Evolutionary conservation across 2,329 filamentous ascomycete species (phyloP).

Genomic region (Blumeriella jaapii): DNA sequence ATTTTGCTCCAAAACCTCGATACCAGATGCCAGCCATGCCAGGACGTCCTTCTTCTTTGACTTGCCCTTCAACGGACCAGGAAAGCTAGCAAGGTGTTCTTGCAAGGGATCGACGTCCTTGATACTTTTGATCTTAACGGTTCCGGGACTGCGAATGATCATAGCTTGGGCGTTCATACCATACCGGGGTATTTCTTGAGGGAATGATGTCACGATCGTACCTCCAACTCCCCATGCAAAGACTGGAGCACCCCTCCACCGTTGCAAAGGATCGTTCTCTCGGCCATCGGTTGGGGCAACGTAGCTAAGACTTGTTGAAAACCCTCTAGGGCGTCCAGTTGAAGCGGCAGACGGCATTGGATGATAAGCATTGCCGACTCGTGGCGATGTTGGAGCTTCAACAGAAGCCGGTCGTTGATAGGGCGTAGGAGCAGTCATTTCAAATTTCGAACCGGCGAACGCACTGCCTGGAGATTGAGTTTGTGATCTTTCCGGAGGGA

Average conservation of each 20-base stretch:
- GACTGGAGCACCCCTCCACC: slow-evolving; percentile 84
- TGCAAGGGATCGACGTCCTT: slow-evolving; percentile 62
- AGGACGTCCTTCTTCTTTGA: slow-evolving; percentile 91
- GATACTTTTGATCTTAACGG: slow-evolving; percentile 65
- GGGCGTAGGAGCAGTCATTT: slow-evolving; percentile 28
- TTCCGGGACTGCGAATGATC: slow-evolving; percentile 72
- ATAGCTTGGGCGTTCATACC: slow-evolving; percentile 56
- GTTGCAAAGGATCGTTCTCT: slow-evolving; percentile 65
- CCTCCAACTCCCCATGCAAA: slow-evolving; percentile 86
- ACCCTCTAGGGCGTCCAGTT: slow-evolving; percentile 34
- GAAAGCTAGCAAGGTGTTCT: slow-evolving; percentile 69
- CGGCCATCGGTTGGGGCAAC: slow-evolving; percentile 53
- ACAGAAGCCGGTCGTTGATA: slow-evolving; percentile 42
- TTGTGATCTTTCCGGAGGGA: slow-evolving; percentile 46
- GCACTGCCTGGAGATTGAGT: slow-evolving; percentile 51
- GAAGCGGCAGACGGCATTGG: slow-evolving; percentile 8
- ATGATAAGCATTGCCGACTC: slow-evolving; percentile 9
- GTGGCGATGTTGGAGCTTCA: slow-evolving; percentile 21
- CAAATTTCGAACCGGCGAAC: slow-evolving; percentile 35
- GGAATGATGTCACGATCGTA: slow-evolving; percentile 71
- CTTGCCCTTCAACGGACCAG: slow-evolving; percentile 79
- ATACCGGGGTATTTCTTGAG: slow-evolving; percentile 80
- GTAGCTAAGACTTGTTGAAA: slow-evolving; percentile 45
- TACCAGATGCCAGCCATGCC: slow-evolving; percentile 67
- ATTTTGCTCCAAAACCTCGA: slow-evolving; percentile 58